Evolutionary conservation across 202 grass and related monocot species (phyloP), one percentile per base, ranked within the genome.

Genomic region (Zoysia matrella): DNA sequence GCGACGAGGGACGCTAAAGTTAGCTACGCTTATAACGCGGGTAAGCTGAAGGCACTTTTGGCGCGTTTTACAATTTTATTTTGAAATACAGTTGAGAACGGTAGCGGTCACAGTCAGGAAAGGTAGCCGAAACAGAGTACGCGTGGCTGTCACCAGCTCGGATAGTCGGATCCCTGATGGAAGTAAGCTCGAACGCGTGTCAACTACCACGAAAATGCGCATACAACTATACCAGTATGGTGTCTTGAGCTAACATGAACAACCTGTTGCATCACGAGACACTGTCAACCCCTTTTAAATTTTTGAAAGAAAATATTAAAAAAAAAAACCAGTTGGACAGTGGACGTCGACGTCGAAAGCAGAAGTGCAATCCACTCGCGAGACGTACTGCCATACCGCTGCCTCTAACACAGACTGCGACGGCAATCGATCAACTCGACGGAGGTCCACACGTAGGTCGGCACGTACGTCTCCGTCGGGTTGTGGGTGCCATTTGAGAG

Each of bases 11-110:
- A 51, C 46, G 86, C 22, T 73, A 89, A 69, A 77, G 73, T 84
- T 86, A 36, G 78, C 22, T 43, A 78, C 45, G 77, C 70, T 84
- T 84, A 91, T 73, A 55, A 86, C 69, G 85, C 78, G 74, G 71
- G 79, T 6, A 68, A 70, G 55, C 52, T 64, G 60, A 41, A 57
- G 69, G 47, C 60, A 48, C 56, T 13, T 73, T 88, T 87, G 69
- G 69, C 84, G 87, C 76, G 76, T 86, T 70, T 80, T 36, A 36
- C 30, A 36, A 1, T 36, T 36, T 36, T 36, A 18, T 62, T 78
- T 69, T 14, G 16, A 83, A 62, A 80, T 62, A 56, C 75, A 64
- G 75, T 74, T 81, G 82, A 39, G 73, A 41, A 77, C 44, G 48
- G 52, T 78, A 64, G 65, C 68, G 8, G 52, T 86, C 78, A 70